phyloP scores from a whole-genome alignment of 192 early-diverging fungal genomes.

The Kickxella alabastrina region DNA sequence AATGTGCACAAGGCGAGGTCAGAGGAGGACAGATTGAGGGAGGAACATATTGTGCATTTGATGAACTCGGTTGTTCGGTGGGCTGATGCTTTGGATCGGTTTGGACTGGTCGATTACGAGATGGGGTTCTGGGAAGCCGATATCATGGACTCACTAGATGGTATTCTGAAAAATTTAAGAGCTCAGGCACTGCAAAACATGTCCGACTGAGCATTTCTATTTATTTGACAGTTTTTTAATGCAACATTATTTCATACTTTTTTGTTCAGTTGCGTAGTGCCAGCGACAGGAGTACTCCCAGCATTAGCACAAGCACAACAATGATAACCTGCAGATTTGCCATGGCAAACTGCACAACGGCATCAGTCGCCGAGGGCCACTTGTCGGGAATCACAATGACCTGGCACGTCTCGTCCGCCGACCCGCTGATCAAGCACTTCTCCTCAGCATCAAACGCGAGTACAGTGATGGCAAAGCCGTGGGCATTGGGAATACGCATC shows the following conservation, averaged over 20 bases:
- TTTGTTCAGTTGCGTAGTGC: slow-evolving; percentile 11
- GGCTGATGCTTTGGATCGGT: slow-evolving; percentile 67
- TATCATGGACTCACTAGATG: slow-evolving; percentile 64
- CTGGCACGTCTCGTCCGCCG: slow-evolving; percentile 72
- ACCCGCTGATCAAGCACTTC: slow-evolving; percentile 70
- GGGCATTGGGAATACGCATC: slow-evolving; percentile 62
- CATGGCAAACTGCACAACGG: slow-evolving; percentile 1
- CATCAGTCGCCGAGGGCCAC: slow-evolving; percentile 37
- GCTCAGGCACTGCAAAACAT: too few relatives aligned
- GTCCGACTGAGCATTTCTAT: too few relatives aligned
- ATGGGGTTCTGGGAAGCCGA: slow-evolving; percentile 78
- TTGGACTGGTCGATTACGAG: slow-evolving; percentile 80
- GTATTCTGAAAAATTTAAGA: slow-evolving; percentile 35
- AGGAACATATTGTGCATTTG: slow-evolving; percentile 58
- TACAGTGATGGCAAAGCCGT: slow-evolving; percentile 75
- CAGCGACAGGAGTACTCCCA: slow-evolving; percentile 23
- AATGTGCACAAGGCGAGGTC: slow-evolving; percentile 51
- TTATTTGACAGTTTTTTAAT: too few relatives aligned
- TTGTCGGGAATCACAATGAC: slow-evolving; percentile 55
- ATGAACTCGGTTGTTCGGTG: slow-evolving; percentile 60
- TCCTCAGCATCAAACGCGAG: slow-evolving; percentile 67
- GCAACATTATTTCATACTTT: too few relatives aligned
- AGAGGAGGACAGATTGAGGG: slow-evolving; percentile 53
- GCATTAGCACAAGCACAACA: slow-evolving; percentile 23
- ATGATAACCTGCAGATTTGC: slow-evolving; percentile 24